Percentiles rank a stretch among this genome's conserved stretches.
phyloP scores from a whole-genome alignment of 2,329 filamentous ascomycete genomes.

The Ophiocordyceps camponoti-floridani region DNA sequence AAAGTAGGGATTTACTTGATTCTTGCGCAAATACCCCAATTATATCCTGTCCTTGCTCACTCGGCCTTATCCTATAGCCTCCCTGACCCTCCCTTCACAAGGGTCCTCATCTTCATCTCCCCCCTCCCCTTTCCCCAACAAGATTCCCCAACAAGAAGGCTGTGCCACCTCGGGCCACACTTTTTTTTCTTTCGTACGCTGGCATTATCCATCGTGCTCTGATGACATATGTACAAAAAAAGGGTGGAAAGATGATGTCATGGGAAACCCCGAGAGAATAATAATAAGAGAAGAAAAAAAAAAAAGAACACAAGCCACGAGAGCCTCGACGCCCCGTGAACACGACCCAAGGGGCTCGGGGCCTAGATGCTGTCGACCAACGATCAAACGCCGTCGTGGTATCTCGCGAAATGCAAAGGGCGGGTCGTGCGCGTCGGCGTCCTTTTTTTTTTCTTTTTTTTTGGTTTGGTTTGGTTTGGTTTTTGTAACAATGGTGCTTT shows the following conservation, averaged over 20 bases:
- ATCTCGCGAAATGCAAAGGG: conserved; percentile 16
- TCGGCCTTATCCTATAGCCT: too few relatives aligned
- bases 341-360: too few relatives aligned
- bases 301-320: background rate
- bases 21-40: too few relatives aligned
- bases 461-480: background rate
- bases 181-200: conserved; percentile 1
- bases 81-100: too few relatives aligned
- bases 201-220: background rate
- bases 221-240: background rate
- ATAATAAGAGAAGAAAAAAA: background rate
- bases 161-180: background rate
- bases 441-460: background rate
- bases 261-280: background rate
- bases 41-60: too few relatives aligned
- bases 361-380: conserved; percentile 8
- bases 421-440: background rate
- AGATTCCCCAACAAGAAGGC: too few relatives aligned
- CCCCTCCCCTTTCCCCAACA: too few relatives aligned
- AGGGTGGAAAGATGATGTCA: background rate
- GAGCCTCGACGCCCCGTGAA: too few relatives aligned
- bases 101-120: too few relatives aligned
- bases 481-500: conserved; percentile 8
- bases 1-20: too few relatives aligned
- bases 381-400: conserved; percentile 20